Percentiles rank a stretch among this genome's conserved stretches.
Conservation (phyloP, 257 asterid genomes). For the Euphrasia confusa region DNA sequence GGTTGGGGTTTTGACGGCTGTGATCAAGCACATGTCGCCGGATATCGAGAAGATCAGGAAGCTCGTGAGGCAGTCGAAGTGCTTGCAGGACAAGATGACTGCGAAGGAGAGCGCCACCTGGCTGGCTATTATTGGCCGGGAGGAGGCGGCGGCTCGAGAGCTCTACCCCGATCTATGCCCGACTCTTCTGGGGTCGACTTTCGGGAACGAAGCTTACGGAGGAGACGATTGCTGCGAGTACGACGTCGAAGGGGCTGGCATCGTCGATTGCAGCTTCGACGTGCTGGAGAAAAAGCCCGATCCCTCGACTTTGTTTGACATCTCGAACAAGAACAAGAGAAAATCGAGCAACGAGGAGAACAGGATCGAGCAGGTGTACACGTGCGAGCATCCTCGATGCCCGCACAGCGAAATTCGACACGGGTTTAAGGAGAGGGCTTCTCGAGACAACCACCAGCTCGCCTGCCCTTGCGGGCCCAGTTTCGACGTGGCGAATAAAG, state of each 20-base stretch:
- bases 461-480: constrained; percentile 48
- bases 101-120: constrained; percentile 91
- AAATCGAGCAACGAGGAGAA: constrained; percentile 43
- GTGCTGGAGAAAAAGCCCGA: constrained; percentile 65
- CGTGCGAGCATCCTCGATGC: constrained; percentile 68
- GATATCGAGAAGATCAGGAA: constrained; percentile 80
- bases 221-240: constrained; percentile 64
- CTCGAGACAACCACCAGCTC: constrained; percentile 68
- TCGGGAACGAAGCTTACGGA: constrained; percentile 44
- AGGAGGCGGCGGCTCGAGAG: constrained; percentile 69
- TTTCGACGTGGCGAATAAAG: constrained; percentile 33
- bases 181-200: constrained; percentile 36
- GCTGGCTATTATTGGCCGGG: constrained; percentile 73
- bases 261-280: constrained; percentile 39
- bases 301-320: constrained; percentile 38
- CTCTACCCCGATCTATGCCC: constrained; percentile 69
- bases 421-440: constrained; percentile 57
- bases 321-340: constrained; percentile 47
- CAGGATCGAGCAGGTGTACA: constrained; percentile 47
- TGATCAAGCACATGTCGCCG: constrained; percentile 80
- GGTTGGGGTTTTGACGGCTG: constrained; percentile 79
- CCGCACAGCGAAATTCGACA: constrained; percentile 52
- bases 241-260: constrained; percentile 61
- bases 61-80: constrained; percentile 79
- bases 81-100: constrained; percentile 89